phyloP scores from a whole-genome alignment of 2,329 filamentous ascomycete species.

The Pseudomassariella vexata region DNA sequence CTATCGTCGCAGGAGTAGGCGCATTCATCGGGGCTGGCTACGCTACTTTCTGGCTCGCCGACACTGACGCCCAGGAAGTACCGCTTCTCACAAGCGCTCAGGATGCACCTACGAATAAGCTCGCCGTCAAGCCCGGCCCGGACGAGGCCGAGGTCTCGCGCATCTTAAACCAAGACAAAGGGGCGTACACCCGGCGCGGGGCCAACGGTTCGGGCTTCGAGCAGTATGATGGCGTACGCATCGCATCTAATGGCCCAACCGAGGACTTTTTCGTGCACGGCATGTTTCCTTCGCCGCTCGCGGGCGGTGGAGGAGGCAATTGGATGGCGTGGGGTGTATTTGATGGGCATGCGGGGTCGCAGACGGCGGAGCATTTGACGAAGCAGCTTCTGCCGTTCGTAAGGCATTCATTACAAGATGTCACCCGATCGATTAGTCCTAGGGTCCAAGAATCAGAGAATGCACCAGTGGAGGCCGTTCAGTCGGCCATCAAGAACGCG shows the following conservation, averaged over 20 bases:
- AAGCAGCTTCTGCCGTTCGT: slow-evolving; percentile 22
- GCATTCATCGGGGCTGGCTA: too few relatives aligned
- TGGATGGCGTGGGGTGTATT: slow-evolving; percentile 28
- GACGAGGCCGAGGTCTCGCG: slow-evolving; percentile 14
- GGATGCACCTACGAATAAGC: neutral
- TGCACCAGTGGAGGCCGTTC: neutral
- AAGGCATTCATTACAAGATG: slow-evolving; percentile 17
- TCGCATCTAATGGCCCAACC: slow-evolving; percentile 26
- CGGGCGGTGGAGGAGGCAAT: slow-evolving; percentile 8
- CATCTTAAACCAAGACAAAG: slow-evolving; percentile 21
- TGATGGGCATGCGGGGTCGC: slow-evolving; percentile 29
- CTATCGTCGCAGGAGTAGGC: too few relatives aligned
- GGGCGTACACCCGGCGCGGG: slow-evolving; percentile 15
- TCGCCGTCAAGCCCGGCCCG: neutral
- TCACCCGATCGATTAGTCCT: too few relatives aligned
- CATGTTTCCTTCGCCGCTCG: slow-evolving; percentile 19
- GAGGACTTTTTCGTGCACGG: slow-evolving; percentile 28
- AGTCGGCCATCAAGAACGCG: slow-evolving; percentile 28
- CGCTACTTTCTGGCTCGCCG: too few relatives aligned
- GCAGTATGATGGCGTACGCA: slow-evolving; percentile 23
- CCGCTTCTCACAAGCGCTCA: too few relatives aligned
- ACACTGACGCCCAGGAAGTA: too few relatives aligned
- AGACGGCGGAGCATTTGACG: slow-evolving; percentile 23
- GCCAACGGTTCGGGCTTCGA: slow-evolving; percentile 12
- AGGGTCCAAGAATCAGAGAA: too few relatives aligned